Evolutionary conservation across 2,329 filamentous ascomycete genomes (phyloP).

Genomic region (Xylariaceae sp.): DNA sequence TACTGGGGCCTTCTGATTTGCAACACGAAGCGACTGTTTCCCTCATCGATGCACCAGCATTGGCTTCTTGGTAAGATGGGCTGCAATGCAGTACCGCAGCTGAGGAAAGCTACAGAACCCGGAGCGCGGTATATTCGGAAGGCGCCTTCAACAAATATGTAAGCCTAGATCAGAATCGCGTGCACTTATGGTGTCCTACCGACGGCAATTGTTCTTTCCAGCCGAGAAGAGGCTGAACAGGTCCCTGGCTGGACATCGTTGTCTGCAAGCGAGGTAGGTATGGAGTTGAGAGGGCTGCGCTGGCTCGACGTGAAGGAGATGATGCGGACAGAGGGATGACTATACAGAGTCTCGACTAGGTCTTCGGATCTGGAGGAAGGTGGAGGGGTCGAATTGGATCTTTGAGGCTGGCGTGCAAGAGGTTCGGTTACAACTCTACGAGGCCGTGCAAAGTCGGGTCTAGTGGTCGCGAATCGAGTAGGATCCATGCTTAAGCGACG

Average conservation of each 20-base stretch:
- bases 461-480: conserved; percentile 5
- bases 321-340: conserved; percentile 69
- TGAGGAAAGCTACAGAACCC: conserved; percentile 82
- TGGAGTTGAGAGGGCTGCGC: conserved; percentile 23
- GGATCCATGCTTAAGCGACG: conserved; percentile 10
- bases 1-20: conserved; percentile 80
- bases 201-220: conserved; percentile 63
- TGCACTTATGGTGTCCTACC: conserved; percentile 52
- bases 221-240: conserved; percentile 24
- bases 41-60: conserved; percentile 87
- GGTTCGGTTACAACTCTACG: conserved; percentile 37
- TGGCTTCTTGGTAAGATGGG: conserved; percentile 87
- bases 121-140: conserved; percentile 83
- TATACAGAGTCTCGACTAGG: conserved; percentile 67
- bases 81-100: conserved; percentile 77
- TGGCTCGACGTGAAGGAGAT: conserved; percentile 42
- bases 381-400: conserved; percentile 8
- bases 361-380: conserved; percentile 22
- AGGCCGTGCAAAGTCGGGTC: conserved; percentile 13
- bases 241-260: conserved; percentile 28
- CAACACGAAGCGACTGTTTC: conserved; percentile 76
- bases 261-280: conserved; percentile 11
- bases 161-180: background rate
- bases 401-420: conserved; percentile 17
- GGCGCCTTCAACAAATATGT: conserved; percentile 45